phyloP scores from a whole-genome alignment of 495 filamentous ascomycete genomes.

The Cercophora newfieldiana region DNA sequence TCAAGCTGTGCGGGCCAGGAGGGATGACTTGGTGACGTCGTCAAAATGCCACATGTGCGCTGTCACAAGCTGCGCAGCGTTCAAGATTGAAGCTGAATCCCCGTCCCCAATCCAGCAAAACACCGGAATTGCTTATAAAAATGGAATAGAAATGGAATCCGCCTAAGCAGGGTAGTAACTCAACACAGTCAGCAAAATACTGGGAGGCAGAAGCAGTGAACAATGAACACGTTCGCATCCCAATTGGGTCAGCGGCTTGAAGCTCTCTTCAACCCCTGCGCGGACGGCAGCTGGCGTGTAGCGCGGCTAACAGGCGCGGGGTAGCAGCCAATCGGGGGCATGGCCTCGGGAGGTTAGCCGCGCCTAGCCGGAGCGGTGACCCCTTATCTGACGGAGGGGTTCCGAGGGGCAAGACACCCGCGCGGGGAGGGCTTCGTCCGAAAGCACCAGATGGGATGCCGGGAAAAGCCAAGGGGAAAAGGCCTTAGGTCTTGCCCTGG shows the following conservation, averaged over 20 bases:
- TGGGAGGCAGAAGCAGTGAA: not conserved
- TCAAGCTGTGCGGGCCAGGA: not conserved
- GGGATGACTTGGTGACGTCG: not conserved
- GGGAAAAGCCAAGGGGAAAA: not conserved
- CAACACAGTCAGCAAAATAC: no score
- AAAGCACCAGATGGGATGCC: not conserved
- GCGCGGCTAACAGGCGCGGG: not conserved
- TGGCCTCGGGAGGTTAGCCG: not conserved
- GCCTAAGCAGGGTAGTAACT: no score
- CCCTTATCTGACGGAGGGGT: not conserved
- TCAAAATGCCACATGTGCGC: slow-evolving; percentile 13
- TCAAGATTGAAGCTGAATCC: not conserved
- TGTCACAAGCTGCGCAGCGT: not conserved
- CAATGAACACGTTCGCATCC: not conserved
- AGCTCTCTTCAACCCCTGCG: not conserved
- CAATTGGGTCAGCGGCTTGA: not conserved
- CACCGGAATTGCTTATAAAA: no score
- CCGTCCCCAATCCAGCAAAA: not conserved
- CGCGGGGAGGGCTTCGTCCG: not conserved
- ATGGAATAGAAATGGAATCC: no score
- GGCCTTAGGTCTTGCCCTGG: not conserved
- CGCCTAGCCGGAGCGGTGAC: not conserved
- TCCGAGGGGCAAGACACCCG: not conserved
- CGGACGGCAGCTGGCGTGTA: not conserved
- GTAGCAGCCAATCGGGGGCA: not conserved